Evolutionary conservation across 2,329 filamentous ascomycete genomes (phyloP).

Genomic region (Penicillium fuscoglaucum): DNA sequence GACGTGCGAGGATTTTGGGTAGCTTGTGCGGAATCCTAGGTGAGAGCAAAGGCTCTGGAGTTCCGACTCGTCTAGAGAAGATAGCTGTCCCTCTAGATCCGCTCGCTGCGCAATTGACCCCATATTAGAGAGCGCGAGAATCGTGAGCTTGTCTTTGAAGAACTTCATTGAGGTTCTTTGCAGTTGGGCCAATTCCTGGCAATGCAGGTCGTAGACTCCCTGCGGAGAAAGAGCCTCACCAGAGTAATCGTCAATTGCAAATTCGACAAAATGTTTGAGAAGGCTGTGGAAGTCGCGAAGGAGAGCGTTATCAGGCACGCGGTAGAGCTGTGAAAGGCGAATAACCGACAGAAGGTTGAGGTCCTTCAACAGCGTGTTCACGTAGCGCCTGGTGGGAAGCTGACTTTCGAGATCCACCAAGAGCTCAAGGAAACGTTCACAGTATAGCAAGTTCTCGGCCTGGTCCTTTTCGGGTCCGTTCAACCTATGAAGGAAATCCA

Average conservation of each 20-base stretch:
- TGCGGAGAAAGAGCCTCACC: conserved; percentile 71
- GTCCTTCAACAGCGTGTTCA: conserved; percentile 84
- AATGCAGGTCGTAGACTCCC: conserved; percentile 79
- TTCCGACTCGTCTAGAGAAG: conserved; percentile 71
- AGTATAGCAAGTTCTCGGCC: conserved; percentile 72
- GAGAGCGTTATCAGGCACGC: conserved; percentile 70
- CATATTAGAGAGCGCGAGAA: conserved; percentile 89
- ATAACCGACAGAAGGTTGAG: conserved; percentile 79
- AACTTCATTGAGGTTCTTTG: conserved; percentile 76
- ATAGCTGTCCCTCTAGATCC: conserved; percentile 76
- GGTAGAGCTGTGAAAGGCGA: conserved; percentile 74
- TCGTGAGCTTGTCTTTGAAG: conserved; percentile 87
- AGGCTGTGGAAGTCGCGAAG: conserved; percentile 78
- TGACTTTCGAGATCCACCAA: conserved; percentile 89
- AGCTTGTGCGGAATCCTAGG: conserved; percentile 78
- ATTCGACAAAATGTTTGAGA: conserved; percentile 83
- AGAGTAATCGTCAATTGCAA: conserved; percentile 88
- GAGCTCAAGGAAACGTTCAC: conserved; percentile 90
- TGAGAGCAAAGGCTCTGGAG: conserved; percentile 66
- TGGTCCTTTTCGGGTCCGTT: conserved; percentile 53
- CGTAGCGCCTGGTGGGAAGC: conserved; percentile 87
- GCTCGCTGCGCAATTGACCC: conserved; percentile 77
- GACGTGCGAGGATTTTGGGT: conserved; percentile 70
- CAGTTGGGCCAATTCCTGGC: conserved; percentile 70
- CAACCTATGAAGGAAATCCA: conserved; percentile 77